Base-by-base conservation (phyloP, 176 grass and related monocot species). In the Bromus sterilis region DNA sequence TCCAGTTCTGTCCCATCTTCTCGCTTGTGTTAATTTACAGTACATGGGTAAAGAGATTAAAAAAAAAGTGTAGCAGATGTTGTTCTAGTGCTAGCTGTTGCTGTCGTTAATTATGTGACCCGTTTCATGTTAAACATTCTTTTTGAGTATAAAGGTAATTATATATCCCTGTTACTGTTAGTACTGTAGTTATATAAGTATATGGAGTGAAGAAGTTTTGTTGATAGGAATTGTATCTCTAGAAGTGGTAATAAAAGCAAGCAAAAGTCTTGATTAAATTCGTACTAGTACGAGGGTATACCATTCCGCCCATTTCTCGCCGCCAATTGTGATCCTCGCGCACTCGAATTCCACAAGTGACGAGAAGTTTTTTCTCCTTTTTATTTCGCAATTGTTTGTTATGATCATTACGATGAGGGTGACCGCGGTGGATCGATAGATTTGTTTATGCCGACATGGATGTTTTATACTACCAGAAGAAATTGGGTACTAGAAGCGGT, bases 281-380 rank as follows among this genome's bases (percentile, higher is more conserved):
- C 20, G 28, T 46, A 44, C 66, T 12, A 20, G 5, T n/a, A n/a
- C n/a, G n/a, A n/a, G 48, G 20, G 55, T 36, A 43, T 56, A 80
- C 77, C 77, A 72, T 35, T 36, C 78, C 70, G 78, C 83, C 35
- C 69, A 74, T 78, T 78, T 89, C 74, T 86, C 88, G 88, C 74
- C 88, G 88, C 83, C 86, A 89, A 89, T 89, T 82, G 88, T 86
- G 88, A 86, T 86, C 78, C 83, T 82, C 71, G 11, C 63, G 87
- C 71, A 56, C 76, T 60, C 33, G 11, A 33, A 48, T 56, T 55
- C 55, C 71, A 7, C 71, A 7, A 36, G 76, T 75, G 86, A 72
- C 68, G 37, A 84, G 78, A 80, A 21, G 15, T 30, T 63, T 32
- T 26, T 34, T 36, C 21, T 33, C 5, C 20, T 51, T 69, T 73